Evolutionary conservation across 2,329 filamentous ascomycete genomes (phyloP).

Genomic region (Ophiostoma australiae): DNA sequence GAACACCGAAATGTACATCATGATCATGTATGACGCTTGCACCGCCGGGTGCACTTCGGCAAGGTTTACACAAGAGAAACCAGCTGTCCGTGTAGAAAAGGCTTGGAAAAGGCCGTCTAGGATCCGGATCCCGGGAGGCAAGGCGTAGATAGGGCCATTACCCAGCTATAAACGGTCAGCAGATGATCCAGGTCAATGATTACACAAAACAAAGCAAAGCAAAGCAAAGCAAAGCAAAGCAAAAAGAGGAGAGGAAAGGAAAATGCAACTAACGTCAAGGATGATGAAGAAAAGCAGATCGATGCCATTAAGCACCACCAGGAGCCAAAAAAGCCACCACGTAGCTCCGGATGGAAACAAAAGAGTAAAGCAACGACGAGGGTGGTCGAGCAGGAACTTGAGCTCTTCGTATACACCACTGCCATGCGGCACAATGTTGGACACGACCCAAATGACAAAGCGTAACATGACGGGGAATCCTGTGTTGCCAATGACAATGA

Average conservation of each 20-base stretch:
- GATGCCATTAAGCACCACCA: constrained; percentile 73
- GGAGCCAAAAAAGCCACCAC: constrained; percentile 91
- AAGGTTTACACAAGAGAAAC: constrained; percentile 77
- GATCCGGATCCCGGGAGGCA: constrained; percentile 70
- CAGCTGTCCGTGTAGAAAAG: constrained; percentile 81
- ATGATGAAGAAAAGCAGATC: constrained; percentile 90
- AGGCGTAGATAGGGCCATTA: constrained; percentile 58
- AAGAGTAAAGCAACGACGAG: constrained; percentile 90
- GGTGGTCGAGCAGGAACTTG: constrained; percentile 86
- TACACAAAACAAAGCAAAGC: too few species aligned
- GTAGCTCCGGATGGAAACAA: constrained; percentile 85
- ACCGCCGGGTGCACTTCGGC: constrained; percentile 79
- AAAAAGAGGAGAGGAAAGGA: not conserved
- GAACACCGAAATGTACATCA: constrained; percentile 99
- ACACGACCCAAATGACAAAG: constrained; percentile 80
- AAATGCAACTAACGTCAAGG: constrained; percentile 64
- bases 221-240: too few species aligned
- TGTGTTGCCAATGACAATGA: constrained; percentile 93
- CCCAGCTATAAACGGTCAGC: constrained; percentile 52
- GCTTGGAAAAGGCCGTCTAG: constrained; percentile 89
- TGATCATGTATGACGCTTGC: constrained; percentile 89
- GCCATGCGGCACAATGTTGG: constrained; percentile 58
- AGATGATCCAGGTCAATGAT: not conserved
- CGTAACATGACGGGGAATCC: constrained; percentile 93
- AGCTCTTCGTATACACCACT: constrained; percentile 84